Percentiles rank a stretch among this genome's conserved stretches.
Evolutionary conservation across 1,284 basidiomycete genomes (phyloP).

Genomic region (Trametes pubescens): DNA sequence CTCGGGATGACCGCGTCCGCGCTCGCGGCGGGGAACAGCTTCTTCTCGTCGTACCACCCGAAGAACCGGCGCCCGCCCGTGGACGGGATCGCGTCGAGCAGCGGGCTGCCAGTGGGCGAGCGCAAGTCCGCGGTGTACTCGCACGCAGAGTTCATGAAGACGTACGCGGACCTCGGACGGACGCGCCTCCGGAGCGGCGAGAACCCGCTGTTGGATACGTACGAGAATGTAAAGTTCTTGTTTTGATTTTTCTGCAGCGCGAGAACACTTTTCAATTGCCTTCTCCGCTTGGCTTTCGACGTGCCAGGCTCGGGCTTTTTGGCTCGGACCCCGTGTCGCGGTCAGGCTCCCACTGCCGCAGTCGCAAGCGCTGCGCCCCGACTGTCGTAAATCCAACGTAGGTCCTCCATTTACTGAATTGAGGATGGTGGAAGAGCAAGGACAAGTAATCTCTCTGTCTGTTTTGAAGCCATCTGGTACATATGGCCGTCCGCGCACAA

Average conservation of each 20-base stretch:
- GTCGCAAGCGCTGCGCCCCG: too few relatives aligned
- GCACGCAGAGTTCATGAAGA: conserved; percentile 87
- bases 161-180: conserved; percentile 76
- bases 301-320: neutral
- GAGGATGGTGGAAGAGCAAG: too few relatives aligned
- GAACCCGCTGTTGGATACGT: conserved; percentile 89
- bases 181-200: conserved; percentile 80
- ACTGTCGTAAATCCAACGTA: too few relatives aligned
- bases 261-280: neutral
- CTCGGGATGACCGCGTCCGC: conserved; percentile 54
- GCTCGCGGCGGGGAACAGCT: conserved; percentile 63
- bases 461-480: too few relatives aligned
- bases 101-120: conserved; percentile 82
- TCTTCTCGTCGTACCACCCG: conserved; percentile 73
- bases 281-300: neutral
- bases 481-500: too few relatives aligned
- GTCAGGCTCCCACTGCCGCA: neutral
- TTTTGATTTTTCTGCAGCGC: conserved; percentile 52
- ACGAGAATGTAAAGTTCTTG: conserved; percentile 89
- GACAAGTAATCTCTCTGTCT: too few relatives aligned
- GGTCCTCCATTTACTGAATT: too few relatives aligned
- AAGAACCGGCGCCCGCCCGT: conserved; percentile 65
- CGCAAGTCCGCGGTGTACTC: conserved; percentile 81
- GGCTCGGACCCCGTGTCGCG: neutral
- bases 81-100: conserved; percentile 74